phyloP scores from a whole-genome alignment of 2,329 filamentous ascomycete species.

The Stemphylium lycopersici region DNA sequence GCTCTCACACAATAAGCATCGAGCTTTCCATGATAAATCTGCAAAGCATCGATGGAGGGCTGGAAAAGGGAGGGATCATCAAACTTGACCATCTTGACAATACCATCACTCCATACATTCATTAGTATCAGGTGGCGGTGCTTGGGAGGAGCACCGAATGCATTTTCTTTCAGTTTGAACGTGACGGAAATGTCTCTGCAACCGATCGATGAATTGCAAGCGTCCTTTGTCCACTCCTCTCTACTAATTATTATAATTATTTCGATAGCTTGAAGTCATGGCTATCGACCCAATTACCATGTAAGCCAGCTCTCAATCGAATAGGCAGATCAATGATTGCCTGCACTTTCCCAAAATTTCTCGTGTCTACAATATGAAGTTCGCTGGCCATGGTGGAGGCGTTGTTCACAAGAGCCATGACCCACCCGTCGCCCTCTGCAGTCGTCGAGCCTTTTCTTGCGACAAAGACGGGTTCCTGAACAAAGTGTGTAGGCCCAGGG shows the following conservation, averaged over 20 bases:
- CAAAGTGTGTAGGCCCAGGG: constrained; percentile 49
- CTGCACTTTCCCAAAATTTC: constrained; percentile 37
- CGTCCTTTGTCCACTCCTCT: neutral
- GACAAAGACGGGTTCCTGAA: constrained; percentile 61
- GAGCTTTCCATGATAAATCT: too few species aligned
- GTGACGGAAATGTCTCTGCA: neutral
- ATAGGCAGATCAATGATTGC: constrained; percentile 44
- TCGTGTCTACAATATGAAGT: constrained; percentile 44
- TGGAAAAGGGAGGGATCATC: too few species aligned
- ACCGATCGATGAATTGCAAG: neutral
- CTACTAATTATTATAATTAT: neutral
- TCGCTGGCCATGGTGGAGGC: constrained; percentile 25
- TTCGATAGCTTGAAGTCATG: constrained; percentile 10
- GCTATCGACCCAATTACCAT: constrained; percentile 43
- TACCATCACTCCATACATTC: too few species aligned
- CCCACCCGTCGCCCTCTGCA: constrained; percentile 57
- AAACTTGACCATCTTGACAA: too few species aligned
- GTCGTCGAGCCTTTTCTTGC: constrained; percentile 39
- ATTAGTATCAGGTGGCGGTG: too few species aligned
- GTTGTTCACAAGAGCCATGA: constrained; percentile 49
- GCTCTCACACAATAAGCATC: too few species aligned
- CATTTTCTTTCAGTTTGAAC: too few species aligned
- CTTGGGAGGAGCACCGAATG: too few species aligned
- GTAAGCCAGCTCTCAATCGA: constrained; percentile 41
- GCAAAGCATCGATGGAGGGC: too few species aligned